These are phyloP conservation scores for Forsythia suspensa DNA, from an alignment of 257 asterid genomes.

Conservation along the genomic window DNA sequence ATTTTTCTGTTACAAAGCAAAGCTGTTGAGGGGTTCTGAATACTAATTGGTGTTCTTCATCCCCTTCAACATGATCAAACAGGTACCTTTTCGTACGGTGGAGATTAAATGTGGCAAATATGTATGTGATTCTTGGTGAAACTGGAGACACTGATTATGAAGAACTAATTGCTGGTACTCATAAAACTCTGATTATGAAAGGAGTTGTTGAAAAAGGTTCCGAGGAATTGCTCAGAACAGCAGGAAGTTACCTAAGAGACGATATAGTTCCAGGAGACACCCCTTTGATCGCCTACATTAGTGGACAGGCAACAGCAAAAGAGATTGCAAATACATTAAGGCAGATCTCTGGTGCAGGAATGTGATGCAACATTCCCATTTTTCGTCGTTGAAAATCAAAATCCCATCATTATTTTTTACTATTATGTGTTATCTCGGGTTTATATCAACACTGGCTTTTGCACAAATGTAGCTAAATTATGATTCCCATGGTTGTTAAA, in stretches of 20 bases:
- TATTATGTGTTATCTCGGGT: background rate
- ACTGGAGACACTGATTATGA: constrained; percentile 89
- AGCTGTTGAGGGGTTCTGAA: background rate
- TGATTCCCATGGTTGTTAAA: background rate
- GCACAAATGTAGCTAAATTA: background rate
- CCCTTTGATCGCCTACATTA: constrained; percentile 45
- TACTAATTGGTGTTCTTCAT: background rate
- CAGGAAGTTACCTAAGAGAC: constrained; percentile 72
- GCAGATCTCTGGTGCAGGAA: constrained; percentile 53
- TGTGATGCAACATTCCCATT: constrained; percentile 22
- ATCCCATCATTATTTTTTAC: background rate
- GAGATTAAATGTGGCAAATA: constrained; percentile 73
- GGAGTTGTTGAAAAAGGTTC: constrained; percentile 66
- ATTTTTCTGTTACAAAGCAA: background rate
- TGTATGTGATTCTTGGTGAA: constrained; percentile 83
- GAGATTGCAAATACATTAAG: constrained; percentile 52
- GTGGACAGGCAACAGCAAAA: constrained; percentile 45
- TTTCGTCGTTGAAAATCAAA: background rate
- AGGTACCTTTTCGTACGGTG: constrained; percentile 90
- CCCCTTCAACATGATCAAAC: background rate
- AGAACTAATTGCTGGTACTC: constrained; percentile 75
- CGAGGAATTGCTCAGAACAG: constrained; percentile 66
- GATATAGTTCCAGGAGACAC: constrained; percentile 72
- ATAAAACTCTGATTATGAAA: constrained; percentile 68
- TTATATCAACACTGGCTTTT: background rate